Evolutionary conservation across 2,329 filamentous ascomycete genomes (phyloP), one percentile per base, ranked within the genome.

Genomic region (Aureobasidium mangrovei): DNA sequence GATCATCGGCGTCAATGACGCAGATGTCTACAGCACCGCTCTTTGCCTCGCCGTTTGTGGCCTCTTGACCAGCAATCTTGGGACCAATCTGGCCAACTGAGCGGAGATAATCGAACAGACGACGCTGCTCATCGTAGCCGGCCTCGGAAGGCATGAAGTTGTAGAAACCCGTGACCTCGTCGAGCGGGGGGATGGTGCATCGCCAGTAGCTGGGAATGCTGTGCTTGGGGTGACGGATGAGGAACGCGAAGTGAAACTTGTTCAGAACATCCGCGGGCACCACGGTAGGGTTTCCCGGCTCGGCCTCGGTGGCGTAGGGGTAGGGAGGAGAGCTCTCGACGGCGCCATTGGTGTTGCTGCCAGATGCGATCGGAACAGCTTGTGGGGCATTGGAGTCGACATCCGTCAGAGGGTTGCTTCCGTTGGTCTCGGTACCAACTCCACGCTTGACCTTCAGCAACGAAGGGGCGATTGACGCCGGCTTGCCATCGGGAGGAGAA

Each of bases 201-300:
- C 91, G 86, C 77, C 86, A 95, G 76, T 91, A 97, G 44, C 88
- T 95, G 6, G 93, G 93, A 60, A 97, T 91, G 63, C 88, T 86
- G 67, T 83, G 83, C 63, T 88, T 83, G n/a, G 93, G 93, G 69
- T 97, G 90, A 55, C 93, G 91, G 75, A 98, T 97, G 59, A 97
- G 79, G 73, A 98, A 97, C 26, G 91, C 88, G 74, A 91, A 97
- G 71, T 96, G 90, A 73, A 95, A 97, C 61, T 82, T 77, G 65
- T 82, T 79, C 56, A 97, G 76, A 56, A 88, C 74, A 31, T 82
- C 81, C 29, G 80, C 72, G 2, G 93, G 93, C 48, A 97, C 73
- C 28, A 94, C 85, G 1, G 90, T 95, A 1, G 91, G 91, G 71
- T 97, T 97, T 55, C 77, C 77, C 2, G 79, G 74, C 70, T 91